A percentile compares a stretch with the other conserved stretches of the same genome.
phyloP scores from a whole-genome alignment of 2,329 filamentous ascomycete species.

The Alternaria gansuensis region DNA sequence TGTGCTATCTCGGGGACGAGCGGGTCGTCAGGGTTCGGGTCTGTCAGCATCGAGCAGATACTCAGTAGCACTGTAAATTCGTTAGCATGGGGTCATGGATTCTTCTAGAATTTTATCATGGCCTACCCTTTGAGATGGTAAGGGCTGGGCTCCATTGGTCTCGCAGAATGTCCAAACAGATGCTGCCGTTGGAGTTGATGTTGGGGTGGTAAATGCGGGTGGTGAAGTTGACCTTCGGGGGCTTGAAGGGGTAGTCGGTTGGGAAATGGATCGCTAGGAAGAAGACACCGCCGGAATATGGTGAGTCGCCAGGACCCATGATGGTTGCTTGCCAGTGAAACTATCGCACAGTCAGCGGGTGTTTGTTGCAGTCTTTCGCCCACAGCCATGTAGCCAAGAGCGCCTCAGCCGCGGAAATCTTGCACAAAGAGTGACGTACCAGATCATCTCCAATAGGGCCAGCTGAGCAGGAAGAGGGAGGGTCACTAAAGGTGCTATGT shows the following conservation, averaged over 20 bases:
- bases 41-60: conserved; percentile 99
- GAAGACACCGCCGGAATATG: conserved; percentile 98
- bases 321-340: conserved; percentile 99
- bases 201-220: conserved; percentile 99
- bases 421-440: conserved; percentile 69
- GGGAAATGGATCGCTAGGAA: conserved; percentile 99
- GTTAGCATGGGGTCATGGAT: conserved; percentile 10
- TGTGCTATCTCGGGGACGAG: conserved; percentile 99
- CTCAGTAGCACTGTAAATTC: conserved; percentile 80
- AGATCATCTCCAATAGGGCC: conserved; percentile 96
- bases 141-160: conserved; percentile 99
- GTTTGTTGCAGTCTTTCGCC: conserved; percentile 16
- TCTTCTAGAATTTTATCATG: background rate
- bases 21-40: conserved; percentile 98
- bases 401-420: conserved; percentile 45
- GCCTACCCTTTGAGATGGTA: conserved; percentile 95
- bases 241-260: conserved; percentile 99
- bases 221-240: conserved; percentile 99
- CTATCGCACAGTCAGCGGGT: conserved; percentile 61
- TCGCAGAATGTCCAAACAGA: conserved; percentile 96
- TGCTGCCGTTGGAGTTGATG: conserved; percentile 99
- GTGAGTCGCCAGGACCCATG: conserved; percentile 97
- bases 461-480: conserved; percentile 97
- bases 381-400: conserved; percentile 29
- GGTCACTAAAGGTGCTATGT: conserved; percentile 72